These are phyloP conservation scores for Artemisia tridentata DNA, from an alignment of 129 eudicot species.

Conservation along the genomic window DNA sequence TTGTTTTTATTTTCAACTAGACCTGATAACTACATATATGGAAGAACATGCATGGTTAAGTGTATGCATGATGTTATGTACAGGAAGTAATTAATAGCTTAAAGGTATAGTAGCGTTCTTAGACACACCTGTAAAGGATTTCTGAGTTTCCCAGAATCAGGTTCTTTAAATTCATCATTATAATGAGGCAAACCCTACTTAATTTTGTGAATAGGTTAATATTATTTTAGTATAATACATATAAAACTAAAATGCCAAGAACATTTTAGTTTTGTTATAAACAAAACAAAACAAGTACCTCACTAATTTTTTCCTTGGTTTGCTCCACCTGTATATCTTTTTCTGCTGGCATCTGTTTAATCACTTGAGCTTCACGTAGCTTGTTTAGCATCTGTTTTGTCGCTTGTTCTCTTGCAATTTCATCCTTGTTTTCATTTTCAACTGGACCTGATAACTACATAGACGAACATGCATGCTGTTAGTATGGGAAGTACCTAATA, in stretches of 20 bases:
- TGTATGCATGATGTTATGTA: background rate
- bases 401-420: conserved; percentile 54
- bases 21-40: conserved; percentile 59
- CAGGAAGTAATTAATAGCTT: background rate
- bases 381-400: conserved; percentile 32
- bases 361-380: no score
- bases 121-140: conserved; percentile 50
- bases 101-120: background rate
- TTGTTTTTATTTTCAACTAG: conserved; percentile 59
- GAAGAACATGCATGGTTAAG: background rate
- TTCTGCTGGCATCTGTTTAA: no score
- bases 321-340: no score
- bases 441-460: conserved; percentile 66
- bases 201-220: no score
- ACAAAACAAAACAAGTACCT: no score
- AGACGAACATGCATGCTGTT: background rate
- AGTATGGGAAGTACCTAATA: background rate
- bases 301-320: no score
- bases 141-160: conserved; percentile 52
- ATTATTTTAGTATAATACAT: conserved; percentile 24
- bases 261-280: no score
- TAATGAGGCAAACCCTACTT: no score
- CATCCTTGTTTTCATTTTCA: conserved; percentile 59
- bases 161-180: conserved; percentile 65
- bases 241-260: no score